Evolutionary conservation across 345 rosid species (phyloP).

Genomic region (Eucalyptus marginata): DNA sequence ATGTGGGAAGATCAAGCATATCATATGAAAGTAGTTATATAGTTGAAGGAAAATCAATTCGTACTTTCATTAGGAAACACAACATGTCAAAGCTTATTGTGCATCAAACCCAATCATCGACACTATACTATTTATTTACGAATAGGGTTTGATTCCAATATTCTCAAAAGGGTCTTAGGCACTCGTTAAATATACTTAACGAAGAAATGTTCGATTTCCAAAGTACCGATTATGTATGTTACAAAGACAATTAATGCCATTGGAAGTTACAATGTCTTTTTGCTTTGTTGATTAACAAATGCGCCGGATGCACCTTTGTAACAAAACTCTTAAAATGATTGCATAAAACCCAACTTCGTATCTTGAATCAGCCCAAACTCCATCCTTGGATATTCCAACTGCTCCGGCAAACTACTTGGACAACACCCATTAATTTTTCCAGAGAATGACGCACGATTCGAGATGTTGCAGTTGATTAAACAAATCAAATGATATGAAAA

Average conservation of each 20-base stretch:
- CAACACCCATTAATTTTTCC: neutral
- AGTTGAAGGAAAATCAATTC: neutral
- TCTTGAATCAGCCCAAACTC: neutral
- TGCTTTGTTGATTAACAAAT: neutral
- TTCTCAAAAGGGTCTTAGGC: neutral
- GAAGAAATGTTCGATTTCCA: neutral
- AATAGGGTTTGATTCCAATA: neutral
- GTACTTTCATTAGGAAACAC: neutral
- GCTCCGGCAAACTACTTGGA: neutral
- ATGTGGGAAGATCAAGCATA: neutral
- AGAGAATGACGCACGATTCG: neutral
- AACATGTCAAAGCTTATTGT: neutral
- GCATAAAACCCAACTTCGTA: neutral
- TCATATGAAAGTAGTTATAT: neutral
- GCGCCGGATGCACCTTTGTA: neutral
- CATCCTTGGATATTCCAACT: neutral
- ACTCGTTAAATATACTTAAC: neutral
- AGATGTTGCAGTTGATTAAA: neutral
- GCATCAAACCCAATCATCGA: neutral
- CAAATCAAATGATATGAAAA: neutral
- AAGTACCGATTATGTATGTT: neutral
- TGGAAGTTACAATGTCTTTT: neutral
- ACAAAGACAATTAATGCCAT: neutral
- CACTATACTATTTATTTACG: neutral
- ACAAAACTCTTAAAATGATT: neutral